Base-by-base conservation (phyloP, 805 yeast species). In the Schizosaccharomyces lindneri region DNA sequence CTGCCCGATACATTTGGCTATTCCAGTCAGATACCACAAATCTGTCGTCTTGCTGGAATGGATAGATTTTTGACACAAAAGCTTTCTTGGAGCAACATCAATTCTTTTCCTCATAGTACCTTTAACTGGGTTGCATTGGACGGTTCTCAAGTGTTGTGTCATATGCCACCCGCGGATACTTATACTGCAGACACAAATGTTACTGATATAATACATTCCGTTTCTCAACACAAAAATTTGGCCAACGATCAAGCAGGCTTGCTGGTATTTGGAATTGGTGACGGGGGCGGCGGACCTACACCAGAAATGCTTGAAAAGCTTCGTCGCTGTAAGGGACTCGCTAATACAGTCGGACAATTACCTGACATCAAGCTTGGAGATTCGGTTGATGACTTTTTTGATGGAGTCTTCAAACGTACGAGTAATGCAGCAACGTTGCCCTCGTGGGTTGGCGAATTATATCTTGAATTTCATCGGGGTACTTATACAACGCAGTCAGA, bases 211-310 rank as follows among this genome's bases (percentile, higher is more conserved):
- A 78, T 80, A 63, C 78, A 96, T 66, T 83, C 95, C 1, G 78
- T 82, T 62, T 73, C 75, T 31, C 90, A 87, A 68, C 95, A 93
- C 73, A 85, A 89, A 73, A 87, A 89, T 67, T 74, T 85, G 65
- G 82, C 87, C 63, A 80, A 82, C 64, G 88, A 83, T 62, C 90
- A 85, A 63, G 81, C 85, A 9, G 90, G 95, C 0, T 74, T 90
- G 66, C 73, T 93, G 68, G 74, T 88, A 55, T 93, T 80, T 67
- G 98, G 98, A 48, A 83, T 85, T 67, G 98, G 98, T 68, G 98
- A 90, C 70, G 98, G 98, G 67, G 98, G 98, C 64, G 98, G 98
- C 65, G 98, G 98, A 6, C 97, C 98, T 59, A 83, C 87, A 3
- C 85, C 85, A 48, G 95, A 86, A 68, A 89, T 88, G 95, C 68